These are phyloP conservation scores for Hypoxylon sp. DNA, from an alignment of 2,329 filamentous ascomycete genomes.

Conservation along the genomic window DNA sequence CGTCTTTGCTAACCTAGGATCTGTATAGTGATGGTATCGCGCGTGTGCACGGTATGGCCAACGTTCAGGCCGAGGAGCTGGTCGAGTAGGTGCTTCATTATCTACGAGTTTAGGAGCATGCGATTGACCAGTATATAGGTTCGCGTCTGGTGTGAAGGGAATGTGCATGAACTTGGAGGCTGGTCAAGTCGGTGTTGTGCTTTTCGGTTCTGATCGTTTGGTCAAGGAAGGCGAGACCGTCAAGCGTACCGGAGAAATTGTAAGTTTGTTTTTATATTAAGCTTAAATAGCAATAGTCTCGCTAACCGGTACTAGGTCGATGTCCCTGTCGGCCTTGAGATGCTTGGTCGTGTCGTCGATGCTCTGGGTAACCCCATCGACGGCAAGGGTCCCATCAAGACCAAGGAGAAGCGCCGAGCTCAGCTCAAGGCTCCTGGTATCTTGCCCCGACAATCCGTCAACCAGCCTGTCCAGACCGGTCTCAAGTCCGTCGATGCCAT, in stretches of 20 bases:
- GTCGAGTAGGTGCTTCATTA: constrained; percentile 84
- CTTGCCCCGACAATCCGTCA: constrained; percentile 95
- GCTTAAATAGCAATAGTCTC: constrained; percentile 9
- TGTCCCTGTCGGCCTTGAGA: constrained; percentile 90
- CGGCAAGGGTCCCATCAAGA: constrained; percentile 97
- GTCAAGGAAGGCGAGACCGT: constrained; percentile 99
- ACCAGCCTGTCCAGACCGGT: constrained; percentile 98
- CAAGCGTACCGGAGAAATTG: constrained; percentile 99
- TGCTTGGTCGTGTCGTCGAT: constrained; percentile 98
- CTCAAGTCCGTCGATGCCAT: constrained; percentile 99
- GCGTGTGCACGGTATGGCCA: constrained; percentile 99
- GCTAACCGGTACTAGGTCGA: constrained; percentile 78
- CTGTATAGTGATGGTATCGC: constrained; percentile 96
- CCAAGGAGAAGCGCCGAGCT: constrained; percentile 92
- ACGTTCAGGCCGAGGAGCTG: constrained; percentile 99
- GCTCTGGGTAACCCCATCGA: constrained; percentile 99
- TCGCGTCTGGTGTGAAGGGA: constrained; percentile 99
- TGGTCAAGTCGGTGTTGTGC: constrained; percentile 99
- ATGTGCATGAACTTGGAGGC: constrained; percentile 99
- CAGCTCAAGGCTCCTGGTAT: constrained; percentile 99
- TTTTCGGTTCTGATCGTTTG: constrained; percentile 99
- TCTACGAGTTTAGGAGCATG: constrained; percentile 43
- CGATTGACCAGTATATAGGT: constrained; percentile 69
- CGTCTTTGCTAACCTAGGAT: constrained; percentile 47
- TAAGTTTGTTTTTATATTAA: constrained; percentile 65